Evolutionary conservation across 2,329 filamentous ascomycete genomes (phyloP).

Genomic region (Trichophyton rubrum): DNA sequence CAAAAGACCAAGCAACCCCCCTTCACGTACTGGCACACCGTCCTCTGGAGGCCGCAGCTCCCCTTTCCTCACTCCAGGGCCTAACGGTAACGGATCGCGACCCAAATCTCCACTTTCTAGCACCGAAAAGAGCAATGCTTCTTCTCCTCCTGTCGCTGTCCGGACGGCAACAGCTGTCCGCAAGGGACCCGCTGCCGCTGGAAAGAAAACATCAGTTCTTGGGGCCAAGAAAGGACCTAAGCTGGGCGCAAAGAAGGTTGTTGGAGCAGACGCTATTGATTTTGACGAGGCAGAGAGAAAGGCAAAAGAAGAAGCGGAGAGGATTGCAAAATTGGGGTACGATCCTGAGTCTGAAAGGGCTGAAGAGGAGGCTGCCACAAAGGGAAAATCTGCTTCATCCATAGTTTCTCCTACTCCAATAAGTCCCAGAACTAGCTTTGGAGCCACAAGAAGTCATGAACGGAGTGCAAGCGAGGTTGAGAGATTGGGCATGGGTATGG

Average conservation of each 20-base stretch:
- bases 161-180: constrained; percentile 69
- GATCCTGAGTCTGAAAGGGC: constrained; percentile 75
- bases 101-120: constrained; percentile 68
- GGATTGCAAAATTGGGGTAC: constrained; percentile 89
- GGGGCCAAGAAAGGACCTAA: constrained; percentile 72
- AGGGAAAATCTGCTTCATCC: constrained; percentile 41
- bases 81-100: constrained; percentile 58
- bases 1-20: constrained; percentile 87
- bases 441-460: constrained; percentile 42
- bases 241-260: constrained; percentile 86
- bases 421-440: constrained; percentile 50
- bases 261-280: constrained; percentile 62
- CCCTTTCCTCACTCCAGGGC: constrained; percentile 68
- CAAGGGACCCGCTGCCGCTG: constrained; percentile 52
- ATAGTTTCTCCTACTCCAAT: constrained; percentile 67
- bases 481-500: constrained; percentile 77
- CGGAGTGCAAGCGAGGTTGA: constrained; percentile 66
- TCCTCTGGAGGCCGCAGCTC: constrained; percentile 71
- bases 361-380: constrained; percentile 24
- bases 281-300: constrained; percentile 97
- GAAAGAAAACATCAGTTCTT: constrained; percentile 74
- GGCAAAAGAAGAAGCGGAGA: constrained; percentile 92
- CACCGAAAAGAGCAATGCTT: constrained; percentile 40
- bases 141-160: constrained; percentile 49
- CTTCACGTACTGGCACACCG: constrained; percentile 79